Base-by-base conservation (phyloP, 108 stramenopile genomes). In the Licmophora abbreviata region DNA sequence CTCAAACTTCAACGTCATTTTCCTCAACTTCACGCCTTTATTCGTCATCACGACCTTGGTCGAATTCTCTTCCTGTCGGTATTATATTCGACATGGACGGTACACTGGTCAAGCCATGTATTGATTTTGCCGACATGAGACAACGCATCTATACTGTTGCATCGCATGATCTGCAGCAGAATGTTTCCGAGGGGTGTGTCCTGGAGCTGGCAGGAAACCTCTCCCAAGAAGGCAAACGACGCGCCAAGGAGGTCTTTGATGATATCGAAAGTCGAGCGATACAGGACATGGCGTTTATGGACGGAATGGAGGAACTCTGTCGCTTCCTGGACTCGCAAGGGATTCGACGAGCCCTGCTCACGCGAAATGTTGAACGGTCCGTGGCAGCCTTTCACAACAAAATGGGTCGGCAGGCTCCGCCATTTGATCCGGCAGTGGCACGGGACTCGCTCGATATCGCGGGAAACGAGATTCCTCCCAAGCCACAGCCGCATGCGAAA, bases 51-150 rank as follows among this genome's bases (percentile, higher is more conserved):
- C n/a, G n/a, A n/a, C n/a, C n/a, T n/a, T n/a, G n/a, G n/a, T n/a
- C n/a, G n/a, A n/a, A n/a, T n/a, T n/a, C n/a, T n/a, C n/a, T n/a
- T n/a, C n/a, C n/a, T 7, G 34, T 17, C 15, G 69, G 69, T 23
- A 37, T 71, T 17, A 58, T 65, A 18, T 65, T 71, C 37, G 69
- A 65, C 30, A 71, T 71, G 69, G 69, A 70, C 33, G 64, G 69
- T 11, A 71, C 69, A 1, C 53, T 71, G 26, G 55, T 58, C 11
- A 40, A 66, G 43, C 64, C 58, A 45, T 47, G 43, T 43, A 71
- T 71, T 0, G 50, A 71, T 33, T 71, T 71, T 46, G 45, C 69
- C 4, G 51, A 60, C 9, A 63, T 65, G 69, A 11, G 69, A 23
- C 31, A 44, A 11, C 50, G 64, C 14, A 65, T 65, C 21, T 71